Base-by-base conservation (phyloP, 108 stramenopile species). In the Nitzschia sp. region DNA sequence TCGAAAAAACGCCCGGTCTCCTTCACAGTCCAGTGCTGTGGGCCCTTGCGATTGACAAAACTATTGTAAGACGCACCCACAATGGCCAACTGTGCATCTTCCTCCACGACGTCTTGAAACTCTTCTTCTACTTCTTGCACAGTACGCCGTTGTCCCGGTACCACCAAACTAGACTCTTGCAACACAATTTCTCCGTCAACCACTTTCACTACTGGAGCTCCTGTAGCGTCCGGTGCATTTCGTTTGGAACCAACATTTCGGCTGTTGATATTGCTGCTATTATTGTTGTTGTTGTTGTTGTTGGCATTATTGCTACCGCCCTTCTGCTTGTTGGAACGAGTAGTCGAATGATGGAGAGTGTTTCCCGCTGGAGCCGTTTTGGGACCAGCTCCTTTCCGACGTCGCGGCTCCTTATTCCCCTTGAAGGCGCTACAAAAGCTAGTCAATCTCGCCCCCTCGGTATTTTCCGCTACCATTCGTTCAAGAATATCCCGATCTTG, bases 1-100 rank as follows among this genome's bases (percentile, higher is more conserved):
- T 73, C 25, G 60, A 86, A 94, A 61, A 94, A 93, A 11, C 34
- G 22, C 58, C 80, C 77, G 1, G 92, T 94, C 58, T 91, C 89
- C n/a, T 80, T 74, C 11, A 76, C 68, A 1, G 66, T 66, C 92
- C 92, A 94, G 30, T 63, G 70, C 45, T 77, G 67, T 23, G 83
- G 69, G 17, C 54, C 58, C 35, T 66, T 65, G 15, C 65, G 66
- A 30, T 66, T 61, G 13, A 77, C 53, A 69, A 83, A 86, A n/a
- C 76, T 78, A 41, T 69, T 78, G 69, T 80, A 82, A 0, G 72
- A 69, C 2, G 85, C 81, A 8, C 79, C 79, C 0, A 86, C 73
- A 26, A 80, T 75, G 16, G 75, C 68, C 58, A 80, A 27, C 27
- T 78, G 77, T 11, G 58, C 80, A 44, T 83, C 82, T 72, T 84